phyloP scores from a whole-genome alignment of 2,329 filamentous ascomycete species.

The Metarhizium brunneum region DNA sequence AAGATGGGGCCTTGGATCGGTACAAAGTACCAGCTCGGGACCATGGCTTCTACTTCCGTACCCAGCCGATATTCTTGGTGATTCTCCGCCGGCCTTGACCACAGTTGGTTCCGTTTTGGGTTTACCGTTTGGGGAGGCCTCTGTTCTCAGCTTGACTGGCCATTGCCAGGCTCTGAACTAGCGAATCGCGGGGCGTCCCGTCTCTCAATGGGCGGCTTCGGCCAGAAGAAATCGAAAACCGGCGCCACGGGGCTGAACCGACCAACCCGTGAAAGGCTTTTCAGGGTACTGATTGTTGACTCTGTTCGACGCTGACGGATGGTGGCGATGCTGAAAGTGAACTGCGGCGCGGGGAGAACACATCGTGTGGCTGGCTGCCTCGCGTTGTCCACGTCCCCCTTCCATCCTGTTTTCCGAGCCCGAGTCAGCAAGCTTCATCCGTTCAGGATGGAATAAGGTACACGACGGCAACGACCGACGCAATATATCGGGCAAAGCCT shows the following conservation, averaged over 20 bases:
- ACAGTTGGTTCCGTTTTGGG: constrained; percentile 3
- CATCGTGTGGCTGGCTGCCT: too few relatives aligned
- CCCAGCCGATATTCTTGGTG: not conserved
- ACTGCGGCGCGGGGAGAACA: too few relatives aligned
- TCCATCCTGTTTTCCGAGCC: too few relatives aligned
- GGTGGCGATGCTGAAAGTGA: too few relatives aligned
- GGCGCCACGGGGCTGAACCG: not conserved
- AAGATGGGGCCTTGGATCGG: too few relatives aligned
- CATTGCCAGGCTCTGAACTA: not conserved
- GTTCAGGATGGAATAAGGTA: too few relatives aligned
- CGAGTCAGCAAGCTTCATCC: too few relatives aligned
- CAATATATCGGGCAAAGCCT: not conserved
- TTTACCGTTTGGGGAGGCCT: constrained; percentile 3
- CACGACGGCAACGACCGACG: too few relatives aligned
- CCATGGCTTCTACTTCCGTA: not conserved
- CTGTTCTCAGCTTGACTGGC: not conserved
- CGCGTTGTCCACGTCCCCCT: too few relatives aligned
- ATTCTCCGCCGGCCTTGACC: not conserved
- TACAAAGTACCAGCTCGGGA: not conserved
- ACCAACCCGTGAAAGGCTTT: not conserved
- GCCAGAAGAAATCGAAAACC: not conserved
- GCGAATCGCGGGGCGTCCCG: constrained; percentile 5
- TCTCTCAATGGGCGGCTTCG: not conserved
- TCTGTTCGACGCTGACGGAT: too few relatives aligned
- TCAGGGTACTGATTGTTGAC: too few relatives aligned